Conservation (phyloP, 1,139 yeast species). For the Nakaseomyces glabratus region DNA sequence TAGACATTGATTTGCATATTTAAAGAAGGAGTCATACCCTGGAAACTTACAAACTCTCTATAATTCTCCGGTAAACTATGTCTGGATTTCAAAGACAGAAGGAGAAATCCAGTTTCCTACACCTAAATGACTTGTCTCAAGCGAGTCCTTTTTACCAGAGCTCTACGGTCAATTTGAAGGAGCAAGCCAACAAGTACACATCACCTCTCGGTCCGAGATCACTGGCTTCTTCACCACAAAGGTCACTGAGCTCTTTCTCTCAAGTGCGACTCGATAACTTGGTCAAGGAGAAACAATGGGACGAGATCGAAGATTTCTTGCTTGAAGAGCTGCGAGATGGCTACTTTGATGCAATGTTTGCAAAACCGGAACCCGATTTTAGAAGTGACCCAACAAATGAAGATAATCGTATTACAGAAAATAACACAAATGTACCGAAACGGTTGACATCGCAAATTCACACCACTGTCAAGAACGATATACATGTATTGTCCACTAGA, state of each 20-base stretch:
- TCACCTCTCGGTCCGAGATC: neutral
- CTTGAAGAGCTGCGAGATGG: constrained; percentile 41
- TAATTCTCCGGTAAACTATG: too few relatives aligned
- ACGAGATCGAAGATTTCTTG: constrained; percentile 31
- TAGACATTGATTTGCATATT: too few relatives aligned
- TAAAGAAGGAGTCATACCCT: too few relatives aligned
- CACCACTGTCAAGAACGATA: neutral
- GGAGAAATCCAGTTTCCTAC: constrained; percentile 3
- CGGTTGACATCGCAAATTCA: neutral
- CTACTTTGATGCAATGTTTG: constrained; percentile 40
- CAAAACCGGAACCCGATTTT: constrained; percentile 26
- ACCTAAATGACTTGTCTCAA: constrained; percentile 1
- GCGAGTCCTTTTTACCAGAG: constrained; percentile 3
- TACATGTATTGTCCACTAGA: neutral
- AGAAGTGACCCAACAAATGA: constrained; percentile 4
- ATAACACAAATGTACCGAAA: constrained; percentile 7
- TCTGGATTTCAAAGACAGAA: constrained; percentile 2
- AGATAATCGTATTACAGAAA: constrained; percentile 15
- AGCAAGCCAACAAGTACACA: constrained; percentile 3
- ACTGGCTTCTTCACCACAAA: constrained; percentile 10
- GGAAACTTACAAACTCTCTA: too few relatives aligned
- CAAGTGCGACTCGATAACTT: constrained; percentile 29
- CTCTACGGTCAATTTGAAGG: constrained; percentile 4
- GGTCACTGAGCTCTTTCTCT: constrained; percentile 30
- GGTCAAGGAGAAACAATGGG: constrained; percentile 24